Base-by-base conservation (phyloP, 1,139 yeast genomes). In the Trichomonascaceae sp. region DNA sequence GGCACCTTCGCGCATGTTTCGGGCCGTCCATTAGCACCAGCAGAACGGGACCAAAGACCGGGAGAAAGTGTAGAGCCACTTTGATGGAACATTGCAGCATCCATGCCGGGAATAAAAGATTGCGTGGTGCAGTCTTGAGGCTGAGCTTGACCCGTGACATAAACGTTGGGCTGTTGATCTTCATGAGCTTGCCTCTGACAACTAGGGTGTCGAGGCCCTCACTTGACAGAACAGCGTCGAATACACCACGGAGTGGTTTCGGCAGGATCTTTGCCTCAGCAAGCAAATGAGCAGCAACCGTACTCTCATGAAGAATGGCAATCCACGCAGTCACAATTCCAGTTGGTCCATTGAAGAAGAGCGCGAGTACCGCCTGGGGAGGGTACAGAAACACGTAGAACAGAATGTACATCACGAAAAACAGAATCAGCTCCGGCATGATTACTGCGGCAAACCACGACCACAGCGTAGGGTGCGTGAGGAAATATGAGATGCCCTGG, bases 31-130 rank as follows among this genome's bases (percentile, higher is more conserved):
- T 41, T 3, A 74, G 42, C 11, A 76, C 59, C 4, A 72, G 65
- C 8, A 74, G 31, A 3, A 69, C 31, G 0, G 85, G 81, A 0
- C 89, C 92, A 9, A 73, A 29, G 5, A 76, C 36, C 0, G 92
- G 92, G 9, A 78, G 59, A 37, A 69, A 58, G 20, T 69, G 67
- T 16, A 76, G 51, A 0, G 61, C 16, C 14, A 69, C 41, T 4
- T 53, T 38, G 55, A 57, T 2, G 43, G 33, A 0, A 57, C 31
- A 20, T 58, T 60, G 44, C 56, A 62, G 1, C 40, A 38, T n/a
- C 62, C 50, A 60, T 35, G 57, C 30, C 1, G 65, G 64, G 32
- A 50, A 45, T 3, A 58, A 17, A 4, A 57, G 26, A 26, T 46
- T 46, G 18, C 52, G 43, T 4, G 64, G 57, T n/a, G 48, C 32